Base-by-base conservation (phyloP, 1,139 yeast species). In the Entelexis paramagnoliae region DNA sequence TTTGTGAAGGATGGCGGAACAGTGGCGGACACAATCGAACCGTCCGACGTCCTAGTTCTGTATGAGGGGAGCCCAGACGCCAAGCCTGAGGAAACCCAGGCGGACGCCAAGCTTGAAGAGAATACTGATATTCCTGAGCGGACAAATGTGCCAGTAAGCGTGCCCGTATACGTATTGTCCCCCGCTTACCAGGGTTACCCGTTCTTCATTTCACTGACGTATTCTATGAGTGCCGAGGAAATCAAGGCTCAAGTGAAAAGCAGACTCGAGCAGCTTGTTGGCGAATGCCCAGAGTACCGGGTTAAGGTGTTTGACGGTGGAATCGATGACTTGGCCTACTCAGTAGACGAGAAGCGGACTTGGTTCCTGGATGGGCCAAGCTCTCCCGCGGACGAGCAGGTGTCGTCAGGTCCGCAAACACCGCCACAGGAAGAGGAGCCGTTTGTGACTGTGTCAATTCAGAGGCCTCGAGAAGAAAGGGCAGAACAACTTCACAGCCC, bases 21-120 rank as follows among this genome's bases (percentile, higher is more conserved):
- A n/a, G 75, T 87, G 9, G 74, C 84, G 36, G 93, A 84, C 55
- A 67, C 84, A 38, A 83, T 87, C 20, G 71, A 77, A 9, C 75
- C 73, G 14, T 70, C 73, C 38, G 96, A 88, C 62, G 76, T 74
- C 20, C 73, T 86, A 24, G 73, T 81, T 53, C 79, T 86, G 55
- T 86, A 87, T 64, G 86, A 86, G 58, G 69, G 86, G 4, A 11
- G 8, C 16, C 30, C 30, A 13, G 24, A 22, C 6, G 24, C 24
- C 30, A 28, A 11, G 30, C 45, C 35, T 7, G 38, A 16, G 9
- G 19, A 42, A n/a, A 24, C 7, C n/a, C 19, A 9, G 30, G 13
- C 30, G n/a, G 24, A 22, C 6, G 24, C 24, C 30, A 28, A 11
- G 30, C 45, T 28, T 7, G 38, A 16, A 4, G 19, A 42, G 22